Percentiles rank a stretch among this genome's conserved stretches.
Conservation (phyloP, 1,284 basidiomycete genomes). For the Gomphus sp. region DNA sequence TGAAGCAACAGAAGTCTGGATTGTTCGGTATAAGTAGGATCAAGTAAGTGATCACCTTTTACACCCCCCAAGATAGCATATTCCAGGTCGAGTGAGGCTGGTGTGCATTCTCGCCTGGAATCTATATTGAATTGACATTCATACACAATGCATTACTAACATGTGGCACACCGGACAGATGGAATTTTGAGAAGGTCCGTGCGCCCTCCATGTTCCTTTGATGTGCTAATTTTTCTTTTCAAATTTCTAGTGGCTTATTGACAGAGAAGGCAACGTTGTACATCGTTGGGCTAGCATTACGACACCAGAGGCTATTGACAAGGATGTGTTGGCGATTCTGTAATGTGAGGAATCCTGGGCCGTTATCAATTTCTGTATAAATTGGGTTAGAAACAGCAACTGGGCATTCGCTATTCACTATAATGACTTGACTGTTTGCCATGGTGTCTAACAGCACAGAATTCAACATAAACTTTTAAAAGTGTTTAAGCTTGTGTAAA, state of each 20-base stretch:
- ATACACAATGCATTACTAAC: not conserved
- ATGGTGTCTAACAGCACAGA: too few relatives aligned
- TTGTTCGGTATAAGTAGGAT: constrained; percentile 67
- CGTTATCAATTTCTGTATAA: too few relatives aligned
- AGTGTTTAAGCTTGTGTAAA: too few relatives aligned
- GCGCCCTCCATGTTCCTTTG: not conserved
- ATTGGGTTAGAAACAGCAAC: too few relatives aligned
- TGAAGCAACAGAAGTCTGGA: constrained; percentile 74
- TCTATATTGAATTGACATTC: not conserved
- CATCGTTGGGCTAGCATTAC: constrained; percentile 77
- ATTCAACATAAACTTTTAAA: too few relatives aligned
- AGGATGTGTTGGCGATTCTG: constrained; percentile 55
- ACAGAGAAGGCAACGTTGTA: constrained; percentile 66
- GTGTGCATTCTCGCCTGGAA: not conserved
- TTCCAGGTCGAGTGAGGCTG: not conserved
- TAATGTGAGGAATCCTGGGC: not conserved
- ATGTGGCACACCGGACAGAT: constrained; percentile 29
- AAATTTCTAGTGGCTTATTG: constrained; percentile 38
- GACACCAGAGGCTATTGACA: constrained; percentile 57
- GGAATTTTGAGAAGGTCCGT: constrained; percentile 65
- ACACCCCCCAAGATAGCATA: not conserved
- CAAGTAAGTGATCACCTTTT: constrained; percentile 40
- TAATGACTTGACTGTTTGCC: too few relatives aligned
- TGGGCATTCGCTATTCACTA: too few relatives aligned
- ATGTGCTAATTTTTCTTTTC: not conserved